Evolutionary conservation across 2,329 filamentous ascomycete species (phyloP).

Genomic region (Aspergillus sp.): DNA sequence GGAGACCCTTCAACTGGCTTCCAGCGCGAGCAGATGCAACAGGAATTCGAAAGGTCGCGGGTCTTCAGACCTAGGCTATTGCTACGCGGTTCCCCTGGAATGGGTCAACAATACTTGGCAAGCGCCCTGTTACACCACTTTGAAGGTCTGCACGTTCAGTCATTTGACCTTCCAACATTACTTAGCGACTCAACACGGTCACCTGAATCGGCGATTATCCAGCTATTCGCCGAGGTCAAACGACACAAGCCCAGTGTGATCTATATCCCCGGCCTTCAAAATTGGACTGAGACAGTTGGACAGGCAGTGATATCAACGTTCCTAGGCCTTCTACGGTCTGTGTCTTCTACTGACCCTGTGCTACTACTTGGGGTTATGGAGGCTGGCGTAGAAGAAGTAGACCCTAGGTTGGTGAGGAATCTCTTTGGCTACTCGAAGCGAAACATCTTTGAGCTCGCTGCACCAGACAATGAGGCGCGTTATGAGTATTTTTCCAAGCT

Average conservation of each 20-base stretch:
- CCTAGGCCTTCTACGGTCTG: constrained; percentile 72
- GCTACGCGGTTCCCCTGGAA: constrained; percentile 77
- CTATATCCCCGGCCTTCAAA: constrained; percentile 85
- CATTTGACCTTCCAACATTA: constrained; percentile 85
- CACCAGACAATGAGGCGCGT: constrained; percentile 65
- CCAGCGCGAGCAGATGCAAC: constrained; percentile 72
- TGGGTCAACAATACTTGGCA: constrained; percentile 90
- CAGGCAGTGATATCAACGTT: constrained; percentile 72
- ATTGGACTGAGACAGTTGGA: constrained; percentile 76
- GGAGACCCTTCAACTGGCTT: constrained; percentile 84
- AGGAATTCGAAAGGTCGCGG: constrained; percentile 81
- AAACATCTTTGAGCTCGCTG: constrained; percentile 69
- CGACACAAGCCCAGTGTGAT: constrained; percentile 95
- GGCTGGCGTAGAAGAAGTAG: constrained; percentile 60
- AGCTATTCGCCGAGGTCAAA: constrained; percentile 87
- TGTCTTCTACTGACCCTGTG: constrained; percentile 88
- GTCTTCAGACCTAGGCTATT: constrained; percentile 87
- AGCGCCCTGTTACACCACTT: constrained; percentile 85
- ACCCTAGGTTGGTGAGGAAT: constrained; percentile 65
- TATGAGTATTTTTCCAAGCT: constrained; percentile 76
- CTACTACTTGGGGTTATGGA: constrained; percentile 85
- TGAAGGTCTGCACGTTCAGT: constrained; percentile 91
- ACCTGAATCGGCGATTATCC: constrained; percentile 83
- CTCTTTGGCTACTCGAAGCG: constrained; percentile 83
- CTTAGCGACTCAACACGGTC: constrained; percentile 78